Base-by-base conservation (phyloP, 2,329 filamentous ascomycete species). In the Sporothrix globosa region DNA sequence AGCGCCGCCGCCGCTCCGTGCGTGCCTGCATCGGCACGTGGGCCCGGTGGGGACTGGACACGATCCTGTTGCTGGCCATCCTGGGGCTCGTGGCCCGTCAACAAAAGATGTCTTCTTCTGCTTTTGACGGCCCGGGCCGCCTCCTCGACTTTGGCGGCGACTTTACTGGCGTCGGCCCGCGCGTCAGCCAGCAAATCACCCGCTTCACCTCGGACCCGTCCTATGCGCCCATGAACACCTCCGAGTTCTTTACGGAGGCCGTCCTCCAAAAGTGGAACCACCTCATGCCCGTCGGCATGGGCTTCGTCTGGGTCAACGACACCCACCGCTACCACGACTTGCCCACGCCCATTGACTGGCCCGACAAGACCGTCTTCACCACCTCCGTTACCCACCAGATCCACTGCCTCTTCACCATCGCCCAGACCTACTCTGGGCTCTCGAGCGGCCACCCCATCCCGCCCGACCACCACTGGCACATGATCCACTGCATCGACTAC, bases 401-500 rank as follows among this genome's bases (percentile, higher is more conserved):
- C 66, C 79, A 80, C 74, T 80, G 79, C 72, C 72, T 80, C 75
- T 82, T 80, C 74, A 79, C 81, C 72, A 80, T 83, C 54, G 80
- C 80, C 44, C 80, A 82, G 73, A 82, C 80, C 6, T 83, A 82
- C 76, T 82, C 81, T 0, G 81, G 80, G 27, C 75, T 83, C 63
- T 79, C 77, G 61, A 78, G 80, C 2, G 77, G 78, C 70, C 78
- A 80, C 72, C 73, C 77, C 58, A 76, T 83, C 50, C 81, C 81
- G 21, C 77, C 80, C 30, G 81, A 83, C 72, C 80, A 82, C 75
- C 80, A 83, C 75, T 82, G 81, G 80, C 82, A 84, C 75, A 82
- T 84, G 78, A 80, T 81, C 68, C 82, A 84, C 77, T 84, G 82
- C 77, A 82, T 83, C 75, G 80, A 82, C 74, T 84, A 84, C 75